These are phyloP conservation scores for Cercospora sp. DNA, from an alignment of 2,329 filamentous ascomycete genomes.

Conservation along the genomic window DNA sequence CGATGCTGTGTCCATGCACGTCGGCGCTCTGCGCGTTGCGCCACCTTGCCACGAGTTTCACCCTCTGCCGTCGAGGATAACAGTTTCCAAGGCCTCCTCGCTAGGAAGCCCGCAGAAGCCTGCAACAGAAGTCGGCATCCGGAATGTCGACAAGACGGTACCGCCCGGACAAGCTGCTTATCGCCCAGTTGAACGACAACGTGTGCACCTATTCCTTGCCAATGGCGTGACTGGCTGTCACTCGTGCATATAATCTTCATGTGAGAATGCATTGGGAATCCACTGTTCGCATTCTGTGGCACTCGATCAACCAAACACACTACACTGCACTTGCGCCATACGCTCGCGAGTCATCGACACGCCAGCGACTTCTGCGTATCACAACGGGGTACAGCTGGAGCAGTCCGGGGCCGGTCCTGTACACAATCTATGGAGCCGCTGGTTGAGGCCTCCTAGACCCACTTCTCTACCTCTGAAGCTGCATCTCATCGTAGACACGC, in stretches of 20 bases:
- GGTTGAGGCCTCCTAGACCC: conserved; percentile 1
- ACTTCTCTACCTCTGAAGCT: not conserved
- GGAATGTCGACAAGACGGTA: not conserved
- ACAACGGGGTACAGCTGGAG: not conserved
- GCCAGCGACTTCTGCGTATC: not conserved
- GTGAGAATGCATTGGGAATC: conserved; percentile 1
- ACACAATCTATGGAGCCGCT: not conserved
- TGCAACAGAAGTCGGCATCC: not conserved
- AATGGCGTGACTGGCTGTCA: not conserved
- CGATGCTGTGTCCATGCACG: not conserved
- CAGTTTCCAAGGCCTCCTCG: not conserved
- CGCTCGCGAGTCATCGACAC: not conserved
- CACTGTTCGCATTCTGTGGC: not conserved
- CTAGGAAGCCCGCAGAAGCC: not conserved
- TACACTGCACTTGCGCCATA: not conserved
- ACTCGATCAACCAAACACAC: not conserved
- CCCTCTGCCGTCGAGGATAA: not conserved
- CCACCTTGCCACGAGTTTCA: not conserved
- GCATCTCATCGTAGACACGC: conserved; percentile 1
- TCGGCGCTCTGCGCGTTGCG: not conserved
- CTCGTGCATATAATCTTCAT: not conserved
- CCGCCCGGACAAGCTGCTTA: not conserved
- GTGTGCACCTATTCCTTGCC: not conserved
- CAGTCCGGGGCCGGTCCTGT: not conserved
- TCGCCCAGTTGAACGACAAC: not conserved